These are phyloP conservation scores for Amylocystis lapponica DNA, from an alignment of 768 basidiomycete species.

Conservation along the genomic window DNA sequence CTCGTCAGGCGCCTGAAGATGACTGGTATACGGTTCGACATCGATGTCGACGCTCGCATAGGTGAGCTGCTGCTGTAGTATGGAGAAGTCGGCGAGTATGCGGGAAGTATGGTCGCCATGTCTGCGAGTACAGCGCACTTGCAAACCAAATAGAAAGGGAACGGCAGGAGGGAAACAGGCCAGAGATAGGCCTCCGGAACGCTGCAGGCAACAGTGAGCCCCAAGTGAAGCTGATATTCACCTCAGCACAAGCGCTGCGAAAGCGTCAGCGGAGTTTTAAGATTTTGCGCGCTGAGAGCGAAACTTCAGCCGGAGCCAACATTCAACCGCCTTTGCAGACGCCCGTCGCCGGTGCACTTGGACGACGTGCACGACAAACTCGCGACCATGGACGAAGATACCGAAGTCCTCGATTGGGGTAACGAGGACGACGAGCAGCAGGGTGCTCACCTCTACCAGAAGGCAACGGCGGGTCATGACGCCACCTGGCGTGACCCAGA, in stretches of 20 bases:
- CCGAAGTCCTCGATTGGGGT: conserved; percentile 68
- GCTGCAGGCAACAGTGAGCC: too few species aligned
- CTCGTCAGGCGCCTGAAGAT: conserved; percentile 77
- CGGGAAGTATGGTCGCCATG: conserved; percentile 22
- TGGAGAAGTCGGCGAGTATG: conserved; percentile 14
- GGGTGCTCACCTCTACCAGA: conserved; percentile 2
- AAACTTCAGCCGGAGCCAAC: too few species aligned
- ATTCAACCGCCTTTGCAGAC: too few species aligned
- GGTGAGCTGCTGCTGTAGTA: conserved; percentile 10
- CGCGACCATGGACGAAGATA: conserved; percentile 55
- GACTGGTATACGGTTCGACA: conserved; percentile 59
- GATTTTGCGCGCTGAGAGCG: too few species aligned
- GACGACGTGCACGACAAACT: conserved; percentile 3
- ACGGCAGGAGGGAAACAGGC: too few species aligned
- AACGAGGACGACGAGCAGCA: conserved; percentile 40
- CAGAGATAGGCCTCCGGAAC: too few species aligned
- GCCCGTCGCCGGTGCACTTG: too few species aligned
- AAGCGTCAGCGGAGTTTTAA: too few species aligned
- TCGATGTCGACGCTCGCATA: conserved; percentile 20
- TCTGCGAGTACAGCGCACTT: too few species aligned
- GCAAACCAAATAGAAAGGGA: too few species aligned
- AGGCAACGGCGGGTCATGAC: not conserved
- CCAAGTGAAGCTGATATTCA: too few species aligned
- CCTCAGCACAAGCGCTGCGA: too few species aligned
- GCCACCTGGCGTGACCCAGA: conserved; percentile 23